A percentile compares a stretch with the other conserved stretches of the same genome.
Evolutionary conservation across 1,284 basidiomycete species (phyloP).

Genomic region (Apiotrichum montevideense): DNA sequence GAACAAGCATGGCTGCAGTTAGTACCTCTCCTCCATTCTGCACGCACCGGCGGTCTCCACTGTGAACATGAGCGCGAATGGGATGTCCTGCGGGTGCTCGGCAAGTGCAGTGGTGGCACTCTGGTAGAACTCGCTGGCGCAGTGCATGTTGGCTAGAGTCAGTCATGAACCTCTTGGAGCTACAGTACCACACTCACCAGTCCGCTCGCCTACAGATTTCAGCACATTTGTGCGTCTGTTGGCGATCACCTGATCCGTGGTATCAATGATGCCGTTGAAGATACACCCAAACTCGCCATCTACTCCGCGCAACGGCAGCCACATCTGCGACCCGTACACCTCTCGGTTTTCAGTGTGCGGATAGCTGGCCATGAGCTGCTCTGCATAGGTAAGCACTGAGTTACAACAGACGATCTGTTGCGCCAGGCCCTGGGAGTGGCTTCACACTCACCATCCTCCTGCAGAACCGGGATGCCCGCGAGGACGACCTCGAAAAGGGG

Average conservation of each 20-base stretch:
- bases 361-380: slow-evolving; percentile 20
- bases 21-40: too few relatives aligned
- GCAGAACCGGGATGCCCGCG: slow-evolving; percentile 33
- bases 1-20: too few relatives aligned
- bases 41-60: not conserved
- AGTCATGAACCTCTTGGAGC: not conserved
- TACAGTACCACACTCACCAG: slow-evolving; percentile 16
- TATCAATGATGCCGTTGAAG: slow-evolving; percentile 39
- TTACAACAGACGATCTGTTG: too few relatives aligned
- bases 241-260: slow-evolving; percentile 29
- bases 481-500: slow-evolving; percentile 38
- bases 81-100: slow-evolving; percentile 30
- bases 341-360: slow-evolving; percentile 13
- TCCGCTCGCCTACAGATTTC: slow-evolving; percentile 39
- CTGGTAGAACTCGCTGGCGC: slow-evolving; percentile 33
- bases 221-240: slow-evolving; percentile 29
- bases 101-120: slow-evolving; percentile 37
- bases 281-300: slow-evolving; percentile 35
- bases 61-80: slow-evolving; percentile 36
- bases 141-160: slow-evolving; percentile 27
- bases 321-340: slow-evolving; percentile 34
- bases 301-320: slow-evolving; percentile 38
- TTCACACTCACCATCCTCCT: slow-evolving; percentile 34
- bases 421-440: not conserved
- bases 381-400: slow-evolving; percentile 13